Evolutionary conservation across 306 rosid genomes (phyloP), one percentile per base, ranked within the genome.

Genomic region (Neltuma alba): DNA sequence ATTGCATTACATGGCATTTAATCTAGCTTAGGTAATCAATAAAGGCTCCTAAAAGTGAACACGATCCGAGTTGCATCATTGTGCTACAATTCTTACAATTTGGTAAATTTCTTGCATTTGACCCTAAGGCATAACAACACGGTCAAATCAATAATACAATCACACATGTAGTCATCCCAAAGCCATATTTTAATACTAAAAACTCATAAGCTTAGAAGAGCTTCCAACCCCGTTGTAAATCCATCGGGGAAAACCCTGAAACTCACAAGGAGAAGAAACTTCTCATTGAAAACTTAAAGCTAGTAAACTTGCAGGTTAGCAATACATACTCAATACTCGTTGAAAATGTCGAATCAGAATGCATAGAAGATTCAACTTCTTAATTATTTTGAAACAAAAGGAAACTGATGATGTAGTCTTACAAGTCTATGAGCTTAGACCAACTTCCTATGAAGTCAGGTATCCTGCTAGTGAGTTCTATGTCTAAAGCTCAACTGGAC

Each of bases 361-460:
- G 45, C 21, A 34, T 2, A 36, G 36, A 20, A 34, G 27, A 18
- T 64, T 52, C 37, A 55, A 27, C 37, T 1, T 60, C n/a, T 4
- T 60, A 18, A 50, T 50, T 47, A 47, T 47, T 47, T 15, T 47
- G 7, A 15, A 47, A 12, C 44, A 40, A 40, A 40, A 9, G 44
- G 13, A 40, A 18, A 34, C 44, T 2, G 7, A n/a, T 72, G 60
- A 37, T 74, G 48, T 75, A 71, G 30, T 75, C 98, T 90, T 89
- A 94, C 98, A 94, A 82, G 84, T 12, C 0, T 44, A 41, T 52
- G 75, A 94, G 96, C 81, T 85, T 86, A 69, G 91, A 28, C 92
- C 86, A 94, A 75, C 47, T 88, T 75, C 96, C 94, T 71, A 94
- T 86, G 84, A 94, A 94, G 75, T 88, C 89, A 5, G 97, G 98